A percentile compares a stretch with the other conserved stretches of the same genome.
These are phyloP conservation scores for Erodium trifolium DNA, from an alignment of 441 rosid genomes.

Conservation along the genomic window DNA sequence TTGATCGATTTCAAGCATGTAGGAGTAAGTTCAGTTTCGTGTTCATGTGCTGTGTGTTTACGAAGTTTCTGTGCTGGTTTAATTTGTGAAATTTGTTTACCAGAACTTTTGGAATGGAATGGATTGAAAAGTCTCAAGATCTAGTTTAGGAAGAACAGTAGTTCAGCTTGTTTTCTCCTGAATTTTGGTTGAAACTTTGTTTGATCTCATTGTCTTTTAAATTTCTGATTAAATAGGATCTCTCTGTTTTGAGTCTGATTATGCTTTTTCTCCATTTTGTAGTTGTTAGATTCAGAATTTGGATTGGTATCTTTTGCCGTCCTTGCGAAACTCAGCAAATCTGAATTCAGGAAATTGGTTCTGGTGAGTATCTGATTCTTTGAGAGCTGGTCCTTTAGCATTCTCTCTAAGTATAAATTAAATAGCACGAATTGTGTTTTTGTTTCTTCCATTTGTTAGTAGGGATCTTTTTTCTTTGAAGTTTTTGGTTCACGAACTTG, in stretches of 20 bases:
- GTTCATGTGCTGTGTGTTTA: background rate
- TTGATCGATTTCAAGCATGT: background rate
- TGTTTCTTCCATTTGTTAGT: background rate
- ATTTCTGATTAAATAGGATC: background rate
- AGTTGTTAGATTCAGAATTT: background rate
- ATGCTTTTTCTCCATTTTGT: background rate
- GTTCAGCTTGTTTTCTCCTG: background rate
- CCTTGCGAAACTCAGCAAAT: background rate
- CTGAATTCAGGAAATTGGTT: background rate
- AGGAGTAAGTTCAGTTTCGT: background rate
- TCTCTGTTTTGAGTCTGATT: background rate
- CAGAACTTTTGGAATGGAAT: background rate
- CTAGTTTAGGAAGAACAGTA: background rate
- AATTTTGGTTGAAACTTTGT: background rate
- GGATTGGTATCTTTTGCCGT: background rate
- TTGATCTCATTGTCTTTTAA: background rate
- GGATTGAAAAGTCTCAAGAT: background rate
- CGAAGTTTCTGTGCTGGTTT: background rate
- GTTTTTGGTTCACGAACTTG: background rate
- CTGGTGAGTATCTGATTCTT: constrained; percentile 7
- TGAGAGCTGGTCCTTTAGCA: background rate
- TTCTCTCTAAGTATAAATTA: background rate
- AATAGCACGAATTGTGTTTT: background rate
- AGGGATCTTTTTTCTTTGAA: background rate
- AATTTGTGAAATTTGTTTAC: background rate